Evolutionary conservation across 305 asterid species (phyloP).

Genomic region (Ilex paraguariensis): DNA sequence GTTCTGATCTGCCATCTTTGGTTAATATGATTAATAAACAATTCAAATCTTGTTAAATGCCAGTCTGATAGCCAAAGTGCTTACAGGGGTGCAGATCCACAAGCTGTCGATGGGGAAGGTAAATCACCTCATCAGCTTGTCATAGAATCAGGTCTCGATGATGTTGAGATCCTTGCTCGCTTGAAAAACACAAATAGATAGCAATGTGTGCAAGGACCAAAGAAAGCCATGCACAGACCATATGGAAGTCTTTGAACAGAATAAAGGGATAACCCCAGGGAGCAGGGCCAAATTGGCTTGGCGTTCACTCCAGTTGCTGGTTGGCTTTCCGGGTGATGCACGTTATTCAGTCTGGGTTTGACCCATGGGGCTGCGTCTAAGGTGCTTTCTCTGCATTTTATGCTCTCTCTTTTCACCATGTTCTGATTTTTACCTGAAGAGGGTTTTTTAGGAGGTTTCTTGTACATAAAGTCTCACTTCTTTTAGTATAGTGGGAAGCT

Average conservation of each 20-base stretch:
- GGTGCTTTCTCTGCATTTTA: no score
- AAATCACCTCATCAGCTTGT: constrained; percentile 59
- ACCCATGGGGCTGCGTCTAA: no score
- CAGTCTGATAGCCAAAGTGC: constrained; percentile 6
- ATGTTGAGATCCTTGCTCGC: constrained; percentile 64
- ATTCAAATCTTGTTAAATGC: neutral
- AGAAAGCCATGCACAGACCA: neutral
- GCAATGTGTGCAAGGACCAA: constrained; percentile 13
- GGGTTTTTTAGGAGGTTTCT: no score
- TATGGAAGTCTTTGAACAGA: neutral
- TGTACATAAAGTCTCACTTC: no score
- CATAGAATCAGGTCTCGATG: constrained; percentile 51
- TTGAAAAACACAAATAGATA: constrained; percentile 55
- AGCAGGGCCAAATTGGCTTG: neutral
- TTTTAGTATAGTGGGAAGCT: no score
- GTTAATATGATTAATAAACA: constrained; percentile 1
- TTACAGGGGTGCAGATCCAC: constrained; percentile 79
- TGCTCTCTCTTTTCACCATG: no score
- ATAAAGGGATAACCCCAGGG: neutral
- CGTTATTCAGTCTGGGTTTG: no score
- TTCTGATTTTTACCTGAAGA: no score
- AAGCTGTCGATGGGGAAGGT: constrained; percentile 62
- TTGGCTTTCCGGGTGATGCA: no score
- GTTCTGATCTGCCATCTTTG: neutral
- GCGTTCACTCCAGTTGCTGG: neutral